Evolutionary conservation across 805 yeast species (phyloP), one percentile per base, ranked within the genome.

Genomic region (Kluyveromyces siamensis): DNA sequence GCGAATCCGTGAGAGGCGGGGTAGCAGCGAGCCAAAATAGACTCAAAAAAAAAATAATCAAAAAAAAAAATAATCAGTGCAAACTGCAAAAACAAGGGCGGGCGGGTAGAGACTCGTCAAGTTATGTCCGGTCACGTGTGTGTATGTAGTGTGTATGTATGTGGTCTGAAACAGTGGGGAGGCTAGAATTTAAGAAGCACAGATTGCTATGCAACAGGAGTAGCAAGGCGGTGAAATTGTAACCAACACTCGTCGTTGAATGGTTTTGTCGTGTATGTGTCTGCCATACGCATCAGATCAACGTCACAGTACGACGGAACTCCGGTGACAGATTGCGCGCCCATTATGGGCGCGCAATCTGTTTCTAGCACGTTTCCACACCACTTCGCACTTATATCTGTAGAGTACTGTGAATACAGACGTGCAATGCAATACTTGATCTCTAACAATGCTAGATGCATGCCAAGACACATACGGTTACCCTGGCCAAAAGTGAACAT

Each of bases 401-500:
- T 71, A 10, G 53, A 47, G 53, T 60, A 79, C 33, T 41, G 40
- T 2, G 49, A 74, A 57, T 81, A 76, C 16, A 84, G 60, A 50
- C 73, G 72, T 9, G 80, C 77, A 27, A 79, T 57, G 11, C 75
- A 73, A 40, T 81, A 56, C 59, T 82, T 83, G 71, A 83, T 80
- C 58, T 83, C 89, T 40, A 77, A 75, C 17, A 76, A 63, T 0
- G 89, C 89, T 39, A 84, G 60, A 58, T 83, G 73, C 79, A 80
- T 75, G 1, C 91, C 90, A 47, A 83, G 67, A 57, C 91, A 84
- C 88, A 83, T 82, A 53, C 88, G 67, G 18, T 80, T 71, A 2
- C 90, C 91, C 39, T 80, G 76, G 1, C 90, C 89, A 67, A 84
- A 84, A 0, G 84, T 80, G 73, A 83, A 75, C 72, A 82, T 75